These are phyloP conservation scores for Trametes hirsuta DNA, from an alignment of 1,284 basidiomycete genomes.

Conservation along the genomic window DNA sequence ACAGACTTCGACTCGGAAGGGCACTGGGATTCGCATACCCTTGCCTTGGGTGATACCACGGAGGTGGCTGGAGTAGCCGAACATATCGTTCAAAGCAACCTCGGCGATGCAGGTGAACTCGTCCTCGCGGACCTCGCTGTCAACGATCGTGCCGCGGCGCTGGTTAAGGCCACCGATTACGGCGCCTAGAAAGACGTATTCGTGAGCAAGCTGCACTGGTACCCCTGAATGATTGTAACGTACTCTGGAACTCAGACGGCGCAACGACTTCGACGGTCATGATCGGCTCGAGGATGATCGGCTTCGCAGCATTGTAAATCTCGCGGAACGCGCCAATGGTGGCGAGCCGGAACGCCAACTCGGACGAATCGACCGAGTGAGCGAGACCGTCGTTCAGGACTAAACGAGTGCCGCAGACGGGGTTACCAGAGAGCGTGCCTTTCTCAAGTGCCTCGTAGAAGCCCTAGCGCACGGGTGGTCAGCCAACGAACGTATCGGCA, in stretches of 20 bases:
- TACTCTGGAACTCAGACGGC: slow-evolving; percentile 95
- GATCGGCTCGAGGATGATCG: slow-evolving; percentile 93
- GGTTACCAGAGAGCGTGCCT: slow-evolving; percentile 89
- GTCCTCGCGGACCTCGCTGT: slow-evolving; percentile 96
- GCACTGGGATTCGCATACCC: slow-evolving; percentile 36
- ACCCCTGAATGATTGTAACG: slow-evolving; percentile 25
- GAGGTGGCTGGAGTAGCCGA: slow-evolving; percentile 92
- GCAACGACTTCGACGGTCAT: slow-evolving; percentile 99
- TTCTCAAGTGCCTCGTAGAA: slow-evolving; percentile 96
- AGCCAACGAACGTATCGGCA: neutral
- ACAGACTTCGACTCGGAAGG: slow-evolving; percentile 37
- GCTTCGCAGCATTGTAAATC: slow-evolving; percentile 76
- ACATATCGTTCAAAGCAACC: slow-evolving; percentile 98
- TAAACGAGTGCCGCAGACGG: slow-evolving; percentile 86
- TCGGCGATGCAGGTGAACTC: slow-evolving; percentile 94
- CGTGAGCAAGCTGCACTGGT: neutral
- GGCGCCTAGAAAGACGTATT: slow-evolving; percentile 48
- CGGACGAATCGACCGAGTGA: slow-evolving; percentile 97
- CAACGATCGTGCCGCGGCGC: slow-evolving; percentile 92
- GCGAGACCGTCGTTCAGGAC: slow-evolving; percentile 92
- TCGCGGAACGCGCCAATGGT: slow-evolving; percentile 94
- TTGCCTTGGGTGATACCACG: slow-evolving; percentile 96
- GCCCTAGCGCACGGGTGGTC: slow-evolving; percentile 56
- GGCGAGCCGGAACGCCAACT: slow-evolving; percentile 92
- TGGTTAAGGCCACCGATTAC: slow-evolving; percentile 97